A percentile compares a stretch with the other conserved stretches of the same genome.
Evolutionary conservation across 208 protist genomes (phyloP).

Genomic region (Leishmania tropica): DNA sequence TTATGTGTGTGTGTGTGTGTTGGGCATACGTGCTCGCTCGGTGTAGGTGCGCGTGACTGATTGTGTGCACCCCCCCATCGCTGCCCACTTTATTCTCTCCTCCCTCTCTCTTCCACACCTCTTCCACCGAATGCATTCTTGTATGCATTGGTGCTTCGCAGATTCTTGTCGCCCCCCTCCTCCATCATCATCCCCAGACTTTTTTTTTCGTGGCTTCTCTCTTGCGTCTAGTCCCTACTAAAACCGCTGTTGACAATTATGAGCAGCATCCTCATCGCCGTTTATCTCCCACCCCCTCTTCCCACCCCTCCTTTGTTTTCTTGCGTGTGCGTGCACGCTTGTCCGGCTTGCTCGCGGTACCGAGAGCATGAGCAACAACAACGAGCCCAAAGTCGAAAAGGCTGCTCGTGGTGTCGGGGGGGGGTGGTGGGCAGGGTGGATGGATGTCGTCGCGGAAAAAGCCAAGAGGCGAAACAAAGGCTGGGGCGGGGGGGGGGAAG

Average conservation of each 20-base stretch:
- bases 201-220: not conserved
- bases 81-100: too few relatives aligned
- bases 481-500: too few relatives aligned
- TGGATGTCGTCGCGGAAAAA: too few relatives aligned
- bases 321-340: not conserved
- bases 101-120: too few relatives aligned
- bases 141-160: not conserved
- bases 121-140: not conserved
- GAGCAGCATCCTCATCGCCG: too few relatives aligned
- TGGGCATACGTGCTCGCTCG: not conserved
- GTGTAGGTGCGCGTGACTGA: not conserved
- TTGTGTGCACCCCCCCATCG: not conserved
- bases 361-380: not conserved
- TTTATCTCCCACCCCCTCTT: not conserved
- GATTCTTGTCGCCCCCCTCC: too few relatives aligned
- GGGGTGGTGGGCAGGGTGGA: not conserved
- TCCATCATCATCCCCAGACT: too few relatives aligned
- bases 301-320: not conserved
- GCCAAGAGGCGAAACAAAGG: too few relatives aligned
- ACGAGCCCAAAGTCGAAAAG: not conserved
- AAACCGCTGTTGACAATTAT: too few relatives aligned
- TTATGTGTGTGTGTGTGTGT: constrained; percentile 1
- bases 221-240: not conserved
- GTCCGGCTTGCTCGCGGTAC: too few relatives aligned
- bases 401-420: not conserved